Evolutionary conservation across 768 basidiomycete species (phyloP).

Genomic region (Cantharellus anzutake): DNA sequence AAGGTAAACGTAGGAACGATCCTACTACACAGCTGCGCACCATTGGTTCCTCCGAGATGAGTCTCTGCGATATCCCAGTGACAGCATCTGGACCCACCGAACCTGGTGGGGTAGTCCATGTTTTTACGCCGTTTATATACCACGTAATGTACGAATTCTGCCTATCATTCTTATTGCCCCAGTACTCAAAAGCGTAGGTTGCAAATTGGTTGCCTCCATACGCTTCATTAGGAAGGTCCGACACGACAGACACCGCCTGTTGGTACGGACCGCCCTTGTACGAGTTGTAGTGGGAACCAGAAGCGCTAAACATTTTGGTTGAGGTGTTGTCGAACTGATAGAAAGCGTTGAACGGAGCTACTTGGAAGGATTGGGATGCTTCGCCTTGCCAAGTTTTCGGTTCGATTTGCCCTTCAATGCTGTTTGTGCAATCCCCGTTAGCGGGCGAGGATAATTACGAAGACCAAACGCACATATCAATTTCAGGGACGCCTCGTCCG

Average conservation of each 20-base stretch:
- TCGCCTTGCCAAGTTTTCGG: conserved; percentile 30
- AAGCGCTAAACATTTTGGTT: conserved; percentile 32
- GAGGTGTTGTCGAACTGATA: conserved; percentile 39
- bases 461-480: conserved; percentile 36
- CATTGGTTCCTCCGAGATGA: conserved; percentile 86
- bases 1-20: background rate
- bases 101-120: conserved; percentile 53
- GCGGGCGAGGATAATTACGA: background rate
- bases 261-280: conserved; percentile 33
- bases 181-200: conserved; percentile 65
- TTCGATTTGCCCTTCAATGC: conserved; percentile 61
- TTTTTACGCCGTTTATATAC: conserved; percentile 42
- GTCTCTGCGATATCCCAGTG: conserved; percentile 38
- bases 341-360: conserved; percentile 56
- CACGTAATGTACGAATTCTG: conserved; percentile 69
- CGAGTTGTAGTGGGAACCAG: conserved; percentile 36
- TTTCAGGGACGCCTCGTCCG: conserved; percentile 75
- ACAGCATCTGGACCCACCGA: conserved; percentile 47
- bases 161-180: conserved; percentile 47
- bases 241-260: conserved; percentile 53
- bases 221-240: conserved; percentile 30
- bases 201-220: conserved; percentile 37
- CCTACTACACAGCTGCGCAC: conserved; percentile 24
- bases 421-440: background rate
- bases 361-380: conserved; percentile 67